Percentiles rank a stretch among this genome's conserved stretches.
Conservation (phyloP, 768 basidiomycete genomes). For the Calocera viscosa region DNA sequence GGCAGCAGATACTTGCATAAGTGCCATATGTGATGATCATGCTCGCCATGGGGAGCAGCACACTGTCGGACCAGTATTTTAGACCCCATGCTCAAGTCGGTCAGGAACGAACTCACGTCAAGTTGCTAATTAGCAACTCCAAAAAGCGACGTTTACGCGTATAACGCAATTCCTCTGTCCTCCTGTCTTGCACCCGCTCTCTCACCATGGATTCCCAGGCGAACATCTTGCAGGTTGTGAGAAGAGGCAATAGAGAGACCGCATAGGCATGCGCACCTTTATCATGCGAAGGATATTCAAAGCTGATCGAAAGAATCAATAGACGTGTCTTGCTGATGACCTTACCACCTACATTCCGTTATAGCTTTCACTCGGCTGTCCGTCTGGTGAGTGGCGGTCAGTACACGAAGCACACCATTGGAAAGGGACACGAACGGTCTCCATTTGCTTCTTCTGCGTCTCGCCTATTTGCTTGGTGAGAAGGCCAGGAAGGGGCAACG, state of each 20-base stretch:
- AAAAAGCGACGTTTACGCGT: not conserved
- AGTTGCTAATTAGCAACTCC: not conserved
- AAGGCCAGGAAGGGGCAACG: not conserved
- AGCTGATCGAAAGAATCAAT: not conserved
- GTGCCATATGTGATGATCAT: conserved; percentile 1
- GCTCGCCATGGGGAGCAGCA: not conserved
- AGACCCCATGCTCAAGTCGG: not conserved
- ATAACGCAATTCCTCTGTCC: not conserved
- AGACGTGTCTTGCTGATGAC: not conserved
- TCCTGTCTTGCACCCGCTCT: not conserved
- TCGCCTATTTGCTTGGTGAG: not conserved
- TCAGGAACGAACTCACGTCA: not conserved
- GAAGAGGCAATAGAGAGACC: not conserved
- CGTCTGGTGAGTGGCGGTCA: not conserved
- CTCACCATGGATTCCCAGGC: not conserved
- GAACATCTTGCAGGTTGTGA: not conserved
- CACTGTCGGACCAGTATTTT: not conserved
- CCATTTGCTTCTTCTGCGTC: not conserved
- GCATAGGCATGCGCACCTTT: not conserved
- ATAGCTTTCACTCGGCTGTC: not conserved
- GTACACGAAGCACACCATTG: not conserved
- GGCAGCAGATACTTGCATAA: not conserved
- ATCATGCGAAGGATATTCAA: not conserved
- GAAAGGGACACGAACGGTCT: not conserved
- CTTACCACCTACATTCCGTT: not conserved